Evolutionary conservation across 2,329 filamentous ascomycete genomes (phyloP), one percentile per base, ranked within the genome.

Genomic region (Aureobasidium uvarum): DNA sequence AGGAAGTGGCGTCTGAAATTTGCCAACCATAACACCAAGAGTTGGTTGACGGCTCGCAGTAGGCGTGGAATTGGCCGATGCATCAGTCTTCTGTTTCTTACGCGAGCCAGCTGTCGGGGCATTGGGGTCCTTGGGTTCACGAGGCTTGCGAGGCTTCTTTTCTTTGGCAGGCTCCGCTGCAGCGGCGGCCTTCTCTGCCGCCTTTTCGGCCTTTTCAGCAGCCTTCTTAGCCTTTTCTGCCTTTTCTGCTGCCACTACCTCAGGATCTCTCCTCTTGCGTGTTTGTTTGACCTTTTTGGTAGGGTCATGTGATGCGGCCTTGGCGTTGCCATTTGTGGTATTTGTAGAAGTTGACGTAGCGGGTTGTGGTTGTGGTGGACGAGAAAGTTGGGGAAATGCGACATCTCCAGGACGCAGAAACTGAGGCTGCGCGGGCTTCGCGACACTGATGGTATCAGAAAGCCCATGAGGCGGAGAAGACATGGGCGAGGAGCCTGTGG

Each of bases 81-180:
- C 28, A 74, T 66, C 36, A 71, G 75, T 71, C 70, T 76, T 76
- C 72, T 79, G 74, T 70, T 80, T 79, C 76, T 81, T 86, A 70
- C 84, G 82, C 66, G 81, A 75, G 52, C 74, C 72, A 38, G 77
- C 66, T 51, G 71, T 74, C 3, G 76, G 72, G 41, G 73, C 72
- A 72, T 70, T 74, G 77, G 82, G 67, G 79, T 84, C 72, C 82
- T 89, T 71, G 56, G 78, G 75, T 64, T 79, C 77, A 33, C 74
- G 73, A 20, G 78, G 74, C 70, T 80, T 81, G 66, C 81, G 76
- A 43, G 79, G 71, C 70, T 80, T 81, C 69, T 78, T 76, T 64
- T 74, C 73, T 68, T 77, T 77, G 3, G 77, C 72, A 67, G 79
- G 79, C 60, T 78, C 50, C 23, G 50, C 50, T 54, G 50, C 50